Conservation (phyloP, 1,139 yeast genomes). For the Candida glucosophila region DNA sequence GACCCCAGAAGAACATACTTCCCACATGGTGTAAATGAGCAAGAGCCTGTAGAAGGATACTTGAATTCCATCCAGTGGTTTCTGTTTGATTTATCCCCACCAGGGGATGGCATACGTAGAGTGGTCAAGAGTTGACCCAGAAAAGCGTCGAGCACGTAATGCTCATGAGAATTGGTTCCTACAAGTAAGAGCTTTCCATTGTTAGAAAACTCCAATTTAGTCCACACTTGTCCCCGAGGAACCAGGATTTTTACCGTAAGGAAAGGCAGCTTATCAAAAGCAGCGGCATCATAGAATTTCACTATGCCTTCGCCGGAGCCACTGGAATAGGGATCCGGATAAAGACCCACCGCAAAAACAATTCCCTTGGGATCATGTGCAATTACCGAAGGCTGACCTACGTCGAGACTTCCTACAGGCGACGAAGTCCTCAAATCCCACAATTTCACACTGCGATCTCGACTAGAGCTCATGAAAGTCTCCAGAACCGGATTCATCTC, state of each 20-base stretch:
- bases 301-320: slow-evolving; percentile 31
- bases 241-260: slow-evolving; percentile 22
- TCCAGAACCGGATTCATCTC: slow-evolving; percentile 73
- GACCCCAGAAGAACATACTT: slow-evolving; percentile 58
- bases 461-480: slow-evolving; percentile 57
- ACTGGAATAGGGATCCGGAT: slow-evolving; percentile 8
- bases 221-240: slow-evolving; percentile 37
- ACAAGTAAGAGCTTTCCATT: slow-evolving; percentile 70
- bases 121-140: slow-evolving; percentile 51
- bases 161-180: slow-evolving; percentile 45
- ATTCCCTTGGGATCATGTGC: slow-evolving; percentile 81
- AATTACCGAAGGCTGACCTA: slow-evolving; percentile 47
- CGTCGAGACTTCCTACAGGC: slow-evolving; percentile 55
- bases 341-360: slow-evolving; percentile 65
- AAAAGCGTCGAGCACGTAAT: slow-evolving; percentile 64
- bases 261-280: slow-evolving; percentile 51
- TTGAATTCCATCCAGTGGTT: slow-evolving; percentile 19
- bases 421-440: slow-evolving; percentile 75
- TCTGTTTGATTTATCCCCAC: slow-evolving; percentile 4
- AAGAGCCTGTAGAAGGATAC: slow-evolving; percentile 52
- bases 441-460: slow-evolving; percentile 71
- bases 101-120: slow-evolving; percentile 22
- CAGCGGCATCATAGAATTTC: slow-evolving; percentile 52
- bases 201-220: slow-evolving; percentile 73
- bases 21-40: slow-evolving; percentile 78